phyloP scores from a whole-genome alignment of 495 filamentous ascomycete species.

The Sabuloglossum arenarium region DNA sequence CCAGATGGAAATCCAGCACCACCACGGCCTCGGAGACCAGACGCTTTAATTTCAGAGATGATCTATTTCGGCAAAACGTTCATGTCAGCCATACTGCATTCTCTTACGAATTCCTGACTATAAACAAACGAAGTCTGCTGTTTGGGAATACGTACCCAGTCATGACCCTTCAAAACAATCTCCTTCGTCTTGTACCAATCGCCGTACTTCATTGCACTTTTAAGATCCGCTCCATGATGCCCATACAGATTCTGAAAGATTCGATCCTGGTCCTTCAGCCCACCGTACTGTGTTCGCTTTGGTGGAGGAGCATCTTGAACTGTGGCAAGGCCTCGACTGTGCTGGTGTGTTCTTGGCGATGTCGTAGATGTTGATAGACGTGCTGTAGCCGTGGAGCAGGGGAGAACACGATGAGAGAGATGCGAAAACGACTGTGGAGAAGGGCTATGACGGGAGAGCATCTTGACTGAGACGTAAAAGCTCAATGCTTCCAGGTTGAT shows the following conservation, averaged over 20 bases:
- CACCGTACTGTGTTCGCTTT: conserved; percentile 57
- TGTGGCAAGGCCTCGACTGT: conserved; percentile 40
- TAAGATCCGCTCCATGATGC: conserved; percentile 74
- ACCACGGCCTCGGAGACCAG: conserved; percentile 84
- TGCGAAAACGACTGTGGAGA: background rate
- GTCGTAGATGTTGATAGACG: background rate
- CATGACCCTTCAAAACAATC: conserved; percentile 86
- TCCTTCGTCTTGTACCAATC: conserved; percentile 99
- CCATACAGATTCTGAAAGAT: conserved; percentile 98
- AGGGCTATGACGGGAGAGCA: background rate
- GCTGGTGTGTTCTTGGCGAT: background rate
- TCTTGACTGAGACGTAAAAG: background rate
- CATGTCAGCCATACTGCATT: background rate
- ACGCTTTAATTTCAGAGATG: conserved; percentile 89
- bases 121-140: conserved; percentile 11
- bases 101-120: conserved; percentile 11
- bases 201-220: conserved; percentile 91
- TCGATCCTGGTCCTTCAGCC: conserved; percentile 81
- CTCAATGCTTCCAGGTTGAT: background rate
- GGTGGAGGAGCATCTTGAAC: conserved; percentile 58
- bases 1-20: conserved; percentile 96
- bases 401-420: background rate
- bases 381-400: background rate
- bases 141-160: conserved; percentile 40
- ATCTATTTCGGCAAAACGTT: conserved; percentile 29